Evolutionary conservation across 305 asterid species (phyloP).

Genomic region (Salvia sclarea): DNA sequence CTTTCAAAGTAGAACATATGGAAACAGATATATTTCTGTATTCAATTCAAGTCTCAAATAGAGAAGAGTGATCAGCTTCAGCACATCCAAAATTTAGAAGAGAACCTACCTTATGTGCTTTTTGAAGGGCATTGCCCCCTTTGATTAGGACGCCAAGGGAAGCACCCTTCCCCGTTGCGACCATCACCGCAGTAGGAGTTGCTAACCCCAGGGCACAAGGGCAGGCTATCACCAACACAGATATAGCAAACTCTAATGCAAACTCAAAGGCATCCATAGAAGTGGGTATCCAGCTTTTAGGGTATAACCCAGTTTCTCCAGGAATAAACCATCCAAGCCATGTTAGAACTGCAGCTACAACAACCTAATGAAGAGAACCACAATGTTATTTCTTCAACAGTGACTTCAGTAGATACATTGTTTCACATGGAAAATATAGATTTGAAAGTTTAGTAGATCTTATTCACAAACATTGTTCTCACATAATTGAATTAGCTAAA

Average conservation of each 20-base stretch:
- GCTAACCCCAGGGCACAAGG: constrained; percentile 99
- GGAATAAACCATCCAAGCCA: constrained; percentile 90
- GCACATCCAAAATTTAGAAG: constrained; percentile 26
- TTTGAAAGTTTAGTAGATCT: too few species aligned
- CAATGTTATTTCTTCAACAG: not conserved
- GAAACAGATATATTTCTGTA: not conserved
- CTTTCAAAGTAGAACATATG: constrained; percentile 1
- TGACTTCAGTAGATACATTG: too few species aligned
- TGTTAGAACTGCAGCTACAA: constrained; percentile 65
- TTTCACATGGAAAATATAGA: too few species aligned
- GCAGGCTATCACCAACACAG: constrained; percentile 95
- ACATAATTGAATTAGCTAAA: too few species aligned
- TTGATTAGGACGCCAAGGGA: constrained; percentile 91
- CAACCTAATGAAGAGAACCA: constrained; percentile 59
- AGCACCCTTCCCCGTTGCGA: constrained; percentile 98
- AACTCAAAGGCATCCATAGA: constrained; percentile 85
- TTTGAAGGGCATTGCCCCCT: constrained; percentile 94
- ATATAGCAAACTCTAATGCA: constrained; percentile 88
- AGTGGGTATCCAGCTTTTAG: constrained; percentile 79
- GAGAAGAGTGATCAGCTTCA: constrained; percentile 18
- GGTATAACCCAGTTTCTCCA: constrained; percentile 68
- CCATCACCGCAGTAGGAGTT: constrained; percentile 99
- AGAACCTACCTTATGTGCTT: constrained; percentile 78
- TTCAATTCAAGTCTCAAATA: constrained; percentile 8
- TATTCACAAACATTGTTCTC: too few species aligned